Base-by-base conservation (phyloP, 768 basidiomycete genomes). In the Atractiella rhizophila region DNA sequence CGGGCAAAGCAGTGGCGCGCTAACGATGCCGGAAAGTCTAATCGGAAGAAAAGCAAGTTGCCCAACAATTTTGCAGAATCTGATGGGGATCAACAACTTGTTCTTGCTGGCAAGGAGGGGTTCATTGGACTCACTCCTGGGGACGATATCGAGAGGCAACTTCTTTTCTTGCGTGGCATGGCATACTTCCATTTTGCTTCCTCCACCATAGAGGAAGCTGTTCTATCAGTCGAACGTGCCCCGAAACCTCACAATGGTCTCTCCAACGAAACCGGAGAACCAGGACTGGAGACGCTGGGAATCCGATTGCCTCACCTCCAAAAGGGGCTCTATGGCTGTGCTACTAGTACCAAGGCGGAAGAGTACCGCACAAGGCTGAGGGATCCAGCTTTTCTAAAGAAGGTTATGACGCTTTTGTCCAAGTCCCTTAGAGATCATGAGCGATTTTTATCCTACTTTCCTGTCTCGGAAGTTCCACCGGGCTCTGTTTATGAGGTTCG, bases 391-490 rank as follows among this genome's bases (percentile, higher is more conserved):
- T 70, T 77, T 59, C 65, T 67, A 40, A 74, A 74, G 37, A 68
- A 71, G 31, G 64, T 85, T 32, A 56, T 56, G 5, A 56, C 60
- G 18, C 60, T 77, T 31, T 52, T 83, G 26, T 70, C 66, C 62
- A 82, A 78, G 62, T 69, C 71, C 48, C 65, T 81, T 48, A 71
- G 77, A 8, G 82, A 86, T 55, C 77, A 81, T 46, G 77, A 83
- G 52, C 71, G 70, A 48, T 86, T 83, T 54, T 65, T 83, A 18
- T 58, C 70, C 0, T 76, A 83, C 56, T 86, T 85, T 36, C 24
- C 48, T 7, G 30, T 49, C 10, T 51, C 40, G 41, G 47, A 51
- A 19, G 43, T 42, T 15, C 50, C 49, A 1, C 8, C 35, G 2
- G 39, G 39, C 15, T 36, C 37, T 16, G 32, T 37, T 2, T 39